A percentile compares a stretch with the other conserved stretches of the same genome.
Evolutionary conservation across 345 rosid species (phyloP).

Genomic region (Jatropha curcas): DNA sequence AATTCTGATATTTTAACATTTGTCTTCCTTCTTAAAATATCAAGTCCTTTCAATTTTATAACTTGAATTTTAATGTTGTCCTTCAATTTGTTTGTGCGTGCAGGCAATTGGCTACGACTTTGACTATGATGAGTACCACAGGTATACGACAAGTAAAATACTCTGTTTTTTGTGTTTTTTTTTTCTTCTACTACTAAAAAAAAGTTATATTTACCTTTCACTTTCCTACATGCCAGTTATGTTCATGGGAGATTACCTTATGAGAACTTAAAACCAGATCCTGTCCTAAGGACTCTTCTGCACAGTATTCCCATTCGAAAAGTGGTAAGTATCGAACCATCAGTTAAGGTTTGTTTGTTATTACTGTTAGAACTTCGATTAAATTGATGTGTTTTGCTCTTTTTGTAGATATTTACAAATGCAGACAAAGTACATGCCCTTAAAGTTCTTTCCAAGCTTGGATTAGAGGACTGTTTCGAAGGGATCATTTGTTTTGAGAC

Average conservation of each 20-base stretch:
- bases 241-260: slow-evolving; percentile 95
- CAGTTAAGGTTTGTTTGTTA: background rate
- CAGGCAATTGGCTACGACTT: slow-evolving; percentile 95
- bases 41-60: background rate
- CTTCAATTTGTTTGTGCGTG: slow-evolving; percentile 11
- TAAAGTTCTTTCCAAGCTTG: slow-evolving; percentile 66
- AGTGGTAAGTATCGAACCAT: slow-evolving; percentile 56
- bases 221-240: slow-evolving; percentile 41
- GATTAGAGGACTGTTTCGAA: slow-evolving; percentile 88
- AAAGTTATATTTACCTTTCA: background rate
- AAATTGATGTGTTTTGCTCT: too few species aligned
- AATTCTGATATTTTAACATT: slow-evolving; percentile 23
- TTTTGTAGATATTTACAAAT: slow-evolving; percentile 77
- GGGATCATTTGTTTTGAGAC: slow-evolving; percentile 96
- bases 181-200: background rate
- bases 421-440: slow-evolving; percentile 78
- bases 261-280: slow-evolving; percentile 85
- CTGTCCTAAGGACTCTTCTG: slow-evolving; percentile 72
- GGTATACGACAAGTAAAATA: slow-evolving; percentile 39
- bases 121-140: slow-evolving; percentile 90
- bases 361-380: too few species aligned
- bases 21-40: background rate
- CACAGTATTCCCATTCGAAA: slow-evolving; percentile 72
- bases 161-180: background rate
- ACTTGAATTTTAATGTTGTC: background rate